A percentile compares a stretch with the other conserved stretches of the same genome.
Conservation (phyloP, 2,329 filamentous ascomycete genomes). For the Pestalotiopsis sp. region DNA sequence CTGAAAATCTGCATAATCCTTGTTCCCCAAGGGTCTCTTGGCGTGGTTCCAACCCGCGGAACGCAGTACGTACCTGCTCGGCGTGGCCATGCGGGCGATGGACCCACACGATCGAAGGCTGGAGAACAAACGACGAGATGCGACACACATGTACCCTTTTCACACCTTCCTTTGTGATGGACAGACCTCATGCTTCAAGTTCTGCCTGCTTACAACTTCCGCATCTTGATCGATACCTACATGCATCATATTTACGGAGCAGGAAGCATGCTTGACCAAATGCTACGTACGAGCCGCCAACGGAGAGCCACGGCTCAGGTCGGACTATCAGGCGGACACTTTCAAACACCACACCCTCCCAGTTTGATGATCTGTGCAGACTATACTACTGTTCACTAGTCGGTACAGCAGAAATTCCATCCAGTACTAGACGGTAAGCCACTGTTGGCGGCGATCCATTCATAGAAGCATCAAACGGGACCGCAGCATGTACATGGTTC, state of each 20-base stretch:
- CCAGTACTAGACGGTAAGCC: not conserved
- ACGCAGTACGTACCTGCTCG: not conserved
- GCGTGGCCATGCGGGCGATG: not conserved
- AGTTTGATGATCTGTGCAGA: not conserved
- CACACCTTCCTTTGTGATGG: not conserved
- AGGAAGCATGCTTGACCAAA: not conserved
- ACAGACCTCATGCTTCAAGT: not conserved
- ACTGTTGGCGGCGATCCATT: not conserved
- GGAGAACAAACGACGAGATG: not conserved
- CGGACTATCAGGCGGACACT: not conserved
- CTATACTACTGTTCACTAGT: not conserved
- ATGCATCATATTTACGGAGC: not conserved
- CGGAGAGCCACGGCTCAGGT: not conserved
- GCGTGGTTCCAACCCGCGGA: not conserved
- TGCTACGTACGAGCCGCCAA: not conserved
- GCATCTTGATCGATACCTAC: not conserved
- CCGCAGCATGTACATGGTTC: not conserved
- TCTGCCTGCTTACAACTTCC: not conserved
- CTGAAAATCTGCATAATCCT: not conserved
- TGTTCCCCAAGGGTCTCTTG: slow-evolving; percentile 1
- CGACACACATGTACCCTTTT: not conserved
- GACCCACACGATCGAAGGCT: not conserved
- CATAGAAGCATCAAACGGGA: not conserved
- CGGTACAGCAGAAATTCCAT: not conserved
- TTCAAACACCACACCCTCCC: not conserved